Evolutionary conservation across 768 basidiomycete genomes (phyloP).

Genomic region (Podaxis sp.): DNA sequence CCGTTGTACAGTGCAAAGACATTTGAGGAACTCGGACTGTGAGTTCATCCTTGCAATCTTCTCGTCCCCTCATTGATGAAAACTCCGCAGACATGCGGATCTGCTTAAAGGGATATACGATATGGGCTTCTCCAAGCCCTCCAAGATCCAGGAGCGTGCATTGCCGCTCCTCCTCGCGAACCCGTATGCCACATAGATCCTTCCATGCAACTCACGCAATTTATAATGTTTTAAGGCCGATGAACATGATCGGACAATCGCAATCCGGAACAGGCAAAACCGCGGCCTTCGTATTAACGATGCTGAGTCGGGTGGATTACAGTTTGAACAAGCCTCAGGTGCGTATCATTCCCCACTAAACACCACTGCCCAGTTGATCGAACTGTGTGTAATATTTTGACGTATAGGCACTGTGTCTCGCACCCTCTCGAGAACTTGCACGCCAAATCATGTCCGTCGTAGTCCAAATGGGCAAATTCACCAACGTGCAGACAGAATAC

Average conservation of each 20-base stretch:
- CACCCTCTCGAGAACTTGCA: slow-evolving; percentile 94
- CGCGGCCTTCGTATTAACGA: slow-evolving; percentile 95
- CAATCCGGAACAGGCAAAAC: slow-evolving; percentile 99
- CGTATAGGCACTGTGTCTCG: slow-evolving; percentile 88
- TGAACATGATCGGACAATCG: slow-evolving; percentile 99
- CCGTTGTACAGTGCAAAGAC: slow-evolving; percentile 91
- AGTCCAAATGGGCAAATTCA: slow-evolving; percentile 93
- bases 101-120: slow-evolving; percentile 92
- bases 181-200: slow-evolving; percentile 51
- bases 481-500: slow-evolving; percentile 89
- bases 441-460: slow-evolving; percentile 97
- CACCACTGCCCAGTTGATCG: not conserved
- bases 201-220: not conserved
- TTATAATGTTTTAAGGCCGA: slow-evolving; percentile 60
- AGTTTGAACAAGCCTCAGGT: slow-evolving; percentile 83
- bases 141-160: slow-evolving; percentile 98
- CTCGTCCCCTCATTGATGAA: not conserved
- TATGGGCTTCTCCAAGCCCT: slow-evolving; percentile 96
- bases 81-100: slow-evolving; percentile 63
- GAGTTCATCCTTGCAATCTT: slow-evolving; percentile 29
- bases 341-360: not conserved
- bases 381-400: not conserved
- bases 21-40: slow-evolving; percentile 96
- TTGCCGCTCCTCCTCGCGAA: slow-evolving; percentile 86
- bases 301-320: slow-evolving; percentile 93